These are phyloP conservation scores for Ceratocystis destructans DNA, from an alignment of 2,329 filamentous ascomycete species.

Conservation along the genomic window DNA sequence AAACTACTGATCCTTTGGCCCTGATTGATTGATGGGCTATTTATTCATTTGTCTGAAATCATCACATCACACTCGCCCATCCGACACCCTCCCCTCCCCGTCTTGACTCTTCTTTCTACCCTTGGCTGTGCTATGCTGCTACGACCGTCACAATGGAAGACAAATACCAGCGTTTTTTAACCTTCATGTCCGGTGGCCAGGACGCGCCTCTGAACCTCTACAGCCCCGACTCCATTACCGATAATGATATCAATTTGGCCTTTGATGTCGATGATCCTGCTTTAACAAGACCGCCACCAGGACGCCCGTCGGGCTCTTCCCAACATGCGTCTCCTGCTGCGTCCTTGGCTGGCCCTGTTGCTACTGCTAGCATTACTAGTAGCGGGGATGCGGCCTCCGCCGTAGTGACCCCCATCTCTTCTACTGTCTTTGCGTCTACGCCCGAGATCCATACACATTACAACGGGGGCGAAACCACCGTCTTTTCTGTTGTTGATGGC, in stretches of 20 bases:
- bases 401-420: slow-evolving; percentile 28
- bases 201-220: background rate
- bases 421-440: slow-evolving; percentile 36
- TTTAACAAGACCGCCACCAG: background rate
- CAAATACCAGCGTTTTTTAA: slow-evolving; percentile 43
- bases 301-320: background rate
- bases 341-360: background rate
- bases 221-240: background rate
- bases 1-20: background rate
- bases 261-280: background rate
- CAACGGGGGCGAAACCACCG: background rate
- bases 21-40: background rate
- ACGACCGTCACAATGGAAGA: slow-evolving; percentile 35
- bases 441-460: slow-evolving; percentile 20
- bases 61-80: background rate
- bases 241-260: background rate
- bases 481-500: slow-evolving; percentile 21
- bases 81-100: background rate
- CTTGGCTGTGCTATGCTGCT: slow-evolving; percentile 1
- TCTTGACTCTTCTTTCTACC: background rate
- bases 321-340: background rate
- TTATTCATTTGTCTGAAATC: background rate
- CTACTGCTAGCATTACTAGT: slow-evolving; percentile 24
- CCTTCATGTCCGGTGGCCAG: slow-evolving; percentile 36
- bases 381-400: slow-evolving; percentile 13